Percentiles rank a stretch among this genome's conserved stretches.
These are phyloP conservation scores for Blastobotrys terrestris DNA, from an alignment of 805 yeast genomes.

Conservation along the genomic window DNA sequence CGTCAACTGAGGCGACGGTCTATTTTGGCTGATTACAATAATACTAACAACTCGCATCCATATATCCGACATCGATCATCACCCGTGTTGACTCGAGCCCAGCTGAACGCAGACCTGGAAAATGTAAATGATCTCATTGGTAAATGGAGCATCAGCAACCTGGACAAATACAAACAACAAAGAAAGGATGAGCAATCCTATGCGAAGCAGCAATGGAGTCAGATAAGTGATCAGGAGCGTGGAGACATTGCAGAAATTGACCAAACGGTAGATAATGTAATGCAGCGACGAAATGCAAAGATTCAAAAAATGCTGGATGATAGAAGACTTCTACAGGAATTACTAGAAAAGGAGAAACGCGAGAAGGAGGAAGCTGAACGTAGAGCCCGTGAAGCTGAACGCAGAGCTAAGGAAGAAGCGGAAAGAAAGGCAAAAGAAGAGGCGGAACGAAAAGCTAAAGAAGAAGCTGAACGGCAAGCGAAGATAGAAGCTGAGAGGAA, in stretches of 20 bases:
- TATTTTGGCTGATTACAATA: neutral
- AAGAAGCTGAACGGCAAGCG: slow-evolving; percentile 23
- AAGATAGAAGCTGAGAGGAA: slow-evolving; percentile 21
- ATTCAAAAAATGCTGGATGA: slow-evolving; percentile 1
- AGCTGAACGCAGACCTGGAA: slow-evolving; percentile 2
- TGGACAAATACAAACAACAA: neutral
- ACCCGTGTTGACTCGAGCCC: slow-evolving; percentile 25
- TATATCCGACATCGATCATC: neutral
- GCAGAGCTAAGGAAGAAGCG: slow-evolving; percentile 16
- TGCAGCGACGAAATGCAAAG: slow-evolving; percentile 1
- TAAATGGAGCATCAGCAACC: neutral
- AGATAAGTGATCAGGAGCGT: neutral
- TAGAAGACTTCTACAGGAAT: neutral
- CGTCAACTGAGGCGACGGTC: neutral
- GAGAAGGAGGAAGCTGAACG: slow-evolving; percentile 5
- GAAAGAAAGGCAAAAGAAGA: slow-evolving; percentile 13
- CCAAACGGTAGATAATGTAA: neutral
- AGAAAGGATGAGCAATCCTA: neutral
- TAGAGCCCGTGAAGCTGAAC: slow-evolving; percentile 11
- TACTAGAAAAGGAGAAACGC: slow-evolving; percentile 1
- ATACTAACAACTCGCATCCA: neutral
- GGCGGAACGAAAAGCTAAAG: slow-evolving; percentile 12
- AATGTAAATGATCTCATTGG: slow-evolving; percentile 2
- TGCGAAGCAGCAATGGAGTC: neutral
- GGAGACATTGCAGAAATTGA: neutral